phyloP scores from a whole-genome alignment of 805 yeast species.

The Danielozyma ontarioensis region DNA sequence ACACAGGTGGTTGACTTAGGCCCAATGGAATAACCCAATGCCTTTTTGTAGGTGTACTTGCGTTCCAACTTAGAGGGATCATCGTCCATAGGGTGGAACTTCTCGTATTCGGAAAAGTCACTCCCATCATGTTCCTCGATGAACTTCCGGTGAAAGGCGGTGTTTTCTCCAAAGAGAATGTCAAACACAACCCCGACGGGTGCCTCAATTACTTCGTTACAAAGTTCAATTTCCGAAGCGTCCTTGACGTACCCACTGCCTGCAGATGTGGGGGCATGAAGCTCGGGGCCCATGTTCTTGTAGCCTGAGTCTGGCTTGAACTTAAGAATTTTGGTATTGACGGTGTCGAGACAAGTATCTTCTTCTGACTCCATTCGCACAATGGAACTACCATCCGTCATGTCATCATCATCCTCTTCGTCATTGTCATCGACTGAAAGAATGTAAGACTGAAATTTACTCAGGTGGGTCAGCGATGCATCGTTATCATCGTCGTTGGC shows the following conservation, averaged over 20 bases:
- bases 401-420: slow-evolving; percentile 16
- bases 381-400: slow-evolving; percentile 9
- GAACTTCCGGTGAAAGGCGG: slow-evolving; percentile 37
- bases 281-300: slow-evolving; percentile 32
- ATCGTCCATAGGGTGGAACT: slow-evolving; percentile 15
- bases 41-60: slow-evolving; percentile 55
- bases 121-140: slow-evolving; percentile 60
- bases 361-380: slow-evolving; percentile 24
- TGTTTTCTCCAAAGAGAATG: slow-evolving; percentile 60
- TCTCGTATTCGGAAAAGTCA: slow-evolving; percentile 41
- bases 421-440: slow-evolving; percentile 43
- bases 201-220: slow-evolving; percentile 49
- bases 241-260: slow-evolving; percentile 5
- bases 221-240: slow-evolving; percentile 30
- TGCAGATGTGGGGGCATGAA: slow-evolving; percentile 43
- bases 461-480: slow-evolving; percentile 13
- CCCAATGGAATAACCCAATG: slow-evolving; percentile 63
- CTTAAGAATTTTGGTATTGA: slow-evolving; percentile 30
- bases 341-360: slow-evolving; percentile 20
- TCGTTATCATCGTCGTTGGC: slow-evolving; percentile 1
- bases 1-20: slow-evolving; percentile 71
- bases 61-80: slow-evolving; percentile 37
- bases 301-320: slow-evolving; percentile 36
- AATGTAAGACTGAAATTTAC: slow-evolving; percentile 15
- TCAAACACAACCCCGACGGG: slow-evolving; percentile 61